Evolutionary conservation across 139 green algal genomes (phyloP), one percentile per base, ranked within the genome.

Genomic region (Micractinium conductrix): DNA sequence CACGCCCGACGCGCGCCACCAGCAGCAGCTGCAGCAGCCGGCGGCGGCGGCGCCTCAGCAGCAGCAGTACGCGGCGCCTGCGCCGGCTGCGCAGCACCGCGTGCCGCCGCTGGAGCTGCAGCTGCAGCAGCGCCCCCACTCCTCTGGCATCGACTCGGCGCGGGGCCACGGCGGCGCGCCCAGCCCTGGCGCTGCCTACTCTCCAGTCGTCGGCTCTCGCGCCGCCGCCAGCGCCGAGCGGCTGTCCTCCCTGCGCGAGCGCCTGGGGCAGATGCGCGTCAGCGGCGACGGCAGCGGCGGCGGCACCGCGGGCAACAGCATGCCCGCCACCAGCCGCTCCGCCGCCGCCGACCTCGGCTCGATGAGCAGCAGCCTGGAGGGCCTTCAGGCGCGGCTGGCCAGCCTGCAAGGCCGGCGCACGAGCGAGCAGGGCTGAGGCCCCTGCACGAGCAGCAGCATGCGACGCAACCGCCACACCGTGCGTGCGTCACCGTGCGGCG

Each of bases 301-400:
- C 44, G 40, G 73, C 10, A 9, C 33, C 50, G 7, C 35, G 38
- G 53, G 35, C 74, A 28, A 19, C 35, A 10, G 14, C 30, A 50
- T 58, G 78, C 78, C 78, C 60, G 33, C 58, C 42, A 74, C 35
- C 42, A 62, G 45, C 55, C 75, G 75, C 75, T 68, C 74, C 7
- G 24, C 48, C 19, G 19, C 72, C 21, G 69, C 69, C 17, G 58
- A 63, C 30, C 30, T 84, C 12, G 44, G 17, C 33, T 16, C 19
- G 33, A 76, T 75, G 44, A 35, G 35, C 62, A 84, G 45, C 63
- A 84, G 79, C 79, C 33, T 84, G 17, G 63, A 84, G 79, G 79
- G n/a, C n/a, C n/a, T n/a, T n/a, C n/a, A n/a, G n/a, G n/a, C n/a
- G n/a, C 76, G 76, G 37, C 53, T 82, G 26, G 37, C 38, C 9